A percentile compares a stretch with the other conserved stretches of the same genome.
phyloP scores from a whole-genome alignment of 148 eudicot genomes.

The Gaultheria prostrata region DNA sequence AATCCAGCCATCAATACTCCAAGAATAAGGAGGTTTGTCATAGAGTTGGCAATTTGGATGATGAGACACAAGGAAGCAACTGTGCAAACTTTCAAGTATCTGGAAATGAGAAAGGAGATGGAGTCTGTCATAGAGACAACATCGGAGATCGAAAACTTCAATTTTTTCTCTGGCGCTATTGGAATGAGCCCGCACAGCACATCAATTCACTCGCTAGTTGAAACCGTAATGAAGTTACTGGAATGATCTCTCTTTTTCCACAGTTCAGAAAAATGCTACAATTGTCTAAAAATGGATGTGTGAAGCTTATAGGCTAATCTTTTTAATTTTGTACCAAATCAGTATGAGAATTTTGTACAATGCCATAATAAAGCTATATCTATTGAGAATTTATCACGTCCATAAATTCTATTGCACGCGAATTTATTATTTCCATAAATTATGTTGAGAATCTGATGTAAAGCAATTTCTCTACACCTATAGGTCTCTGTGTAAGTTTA shows the following conservation, averaged over 20 bases:
- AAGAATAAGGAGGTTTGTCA: slow-evolving; percentile 71
- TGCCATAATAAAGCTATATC: background rate
- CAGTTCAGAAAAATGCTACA: background rate
- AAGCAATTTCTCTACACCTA: background rate
- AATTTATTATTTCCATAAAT: background rate
- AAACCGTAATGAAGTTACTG: slow-evolving; percentile 51
- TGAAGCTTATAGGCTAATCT: background rate
- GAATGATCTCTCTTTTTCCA: background rate
- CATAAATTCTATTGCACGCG: too few relatives aligned
- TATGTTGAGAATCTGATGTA: background rate
- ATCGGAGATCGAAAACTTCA: slow-evolving; percentile 77
- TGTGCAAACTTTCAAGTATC: slow-evolving; percentile 37
- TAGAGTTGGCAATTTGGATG: slow-evolving; percentile 85
- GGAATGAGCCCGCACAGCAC: slow-evolving; percentile 59
- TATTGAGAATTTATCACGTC: background rate
- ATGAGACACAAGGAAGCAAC: slow-evolving; percentile 51
- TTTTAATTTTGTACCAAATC: background rate
- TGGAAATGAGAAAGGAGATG: slow-evolving; percentile 59
- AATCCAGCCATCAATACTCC: slow-evolving; percentile 57
- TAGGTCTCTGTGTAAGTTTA: background rate
- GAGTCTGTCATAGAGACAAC: slow-evolving; percentile 66
- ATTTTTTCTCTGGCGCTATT: slow-evolving; percentile 70
- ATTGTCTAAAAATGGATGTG: background rate
- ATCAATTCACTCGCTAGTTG: slow-evolving; percentile 56
- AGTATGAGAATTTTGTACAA: background rate